Evolutionary conservation across 2,329 filamentous ascomycete species (phyloP).

Genomic region (Bertia moriformis): DNA sequence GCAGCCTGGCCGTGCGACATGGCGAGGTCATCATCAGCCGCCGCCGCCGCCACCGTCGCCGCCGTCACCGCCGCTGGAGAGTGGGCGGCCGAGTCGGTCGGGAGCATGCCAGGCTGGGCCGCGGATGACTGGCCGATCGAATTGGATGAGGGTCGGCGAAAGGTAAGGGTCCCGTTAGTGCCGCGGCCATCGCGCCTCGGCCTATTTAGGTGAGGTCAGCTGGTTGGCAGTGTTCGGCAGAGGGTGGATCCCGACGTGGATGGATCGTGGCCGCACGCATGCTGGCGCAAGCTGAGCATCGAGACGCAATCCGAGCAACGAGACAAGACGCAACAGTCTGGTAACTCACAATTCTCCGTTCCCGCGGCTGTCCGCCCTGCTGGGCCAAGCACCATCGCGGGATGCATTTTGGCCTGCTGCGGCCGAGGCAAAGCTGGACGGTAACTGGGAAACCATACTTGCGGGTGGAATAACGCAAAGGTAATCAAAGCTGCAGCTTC

Average conservation of each 20-base stretch:
- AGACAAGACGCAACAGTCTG: no score
- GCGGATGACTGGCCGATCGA: constrained; percentile 27
- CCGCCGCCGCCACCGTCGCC: constrained; percentile 7
- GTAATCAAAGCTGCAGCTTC: no score
- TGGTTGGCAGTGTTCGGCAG: no score
- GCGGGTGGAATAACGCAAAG: no score
- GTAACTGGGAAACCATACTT: no score
- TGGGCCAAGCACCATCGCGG: constrained; percentile 42
- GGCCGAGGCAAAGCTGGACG: constrained; percentile 72
- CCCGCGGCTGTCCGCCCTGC: constrained; percentile 39
- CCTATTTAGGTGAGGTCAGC: constrained; percentile 21
- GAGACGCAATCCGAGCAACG: no score
- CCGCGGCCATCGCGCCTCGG: constrained; percentile 40
- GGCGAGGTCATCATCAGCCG: constrained; percentile 43
- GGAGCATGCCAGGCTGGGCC: constrained; percentile 8
- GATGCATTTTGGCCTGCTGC: constrained; percentile 60
- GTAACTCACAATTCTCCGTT: constrained; percentile 60
- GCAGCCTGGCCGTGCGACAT: constrained; percentile 36
- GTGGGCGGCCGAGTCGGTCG: constrained; percentile 11
- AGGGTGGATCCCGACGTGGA: no score
- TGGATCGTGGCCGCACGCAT: no score
- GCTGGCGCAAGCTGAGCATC: no score
- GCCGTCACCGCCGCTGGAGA: constrained; percentile 17
- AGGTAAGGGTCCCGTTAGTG: constrained; percentile 48
- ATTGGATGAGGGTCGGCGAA: constrained; percentile 50